phyloP scores from a whole-genome alignment of 768 basidiomycete species.

The Lactarius indigo region DNA sequence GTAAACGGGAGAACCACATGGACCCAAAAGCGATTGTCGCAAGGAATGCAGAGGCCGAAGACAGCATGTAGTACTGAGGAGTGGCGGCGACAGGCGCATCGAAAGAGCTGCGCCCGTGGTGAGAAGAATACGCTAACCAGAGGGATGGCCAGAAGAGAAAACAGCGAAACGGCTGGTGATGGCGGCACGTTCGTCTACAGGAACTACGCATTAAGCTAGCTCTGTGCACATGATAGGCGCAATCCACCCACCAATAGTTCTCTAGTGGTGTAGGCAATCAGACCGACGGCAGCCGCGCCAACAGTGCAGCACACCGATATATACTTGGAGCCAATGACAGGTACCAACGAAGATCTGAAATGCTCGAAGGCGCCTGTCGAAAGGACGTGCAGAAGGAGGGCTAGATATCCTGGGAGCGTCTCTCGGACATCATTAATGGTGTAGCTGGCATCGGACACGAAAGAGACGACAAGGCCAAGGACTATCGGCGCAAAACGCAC shows the following conservation, averaged over 20 bases:
- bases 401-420: conserved; percentile 62
- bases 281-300: conserved; percentile 58
- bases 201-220: neutral
- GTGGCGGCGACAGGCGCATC: conserved; percentile 46
- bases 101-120: conserved; percentile 56
- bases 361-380: conserved; percentile 62
- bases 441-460: conserved; percentile 52
- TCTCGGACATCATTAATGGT: conserved; percentile 41
- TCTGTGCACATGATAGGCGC: neutral
- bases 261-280: conserved; percentile 63
- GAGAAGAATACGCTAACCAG: conserved; percentile 58
- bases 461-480: conserved; percentile 49
- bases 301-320: conserved; percentile 54
- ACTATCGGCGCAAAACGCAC: conserved; percentile 47
- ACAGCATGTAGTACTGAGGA: conserved; percentile 53
- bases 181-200: conserved; percentile 33
- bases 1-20: conserved; percentile 61
- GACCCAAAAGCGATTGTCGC: conserved; percentile 53
- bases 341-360: conserved; percentile 53
- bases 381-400: conserved; percentile 55
- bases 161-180: conserved; percentile 51
- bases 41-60: conserved; percentile 51
- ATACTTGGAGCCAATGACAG: conserved; percentile 54
- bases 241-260: conserved; percentile 49
- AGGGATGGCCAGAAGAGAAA: conserved; percentile 57